Percentiles rank a stretch among this genome's conserved stretches.
phyloP scores from a whole-genome alignment of 139 green algal genomes.

The Chlorella sorokiniana region DNA sequence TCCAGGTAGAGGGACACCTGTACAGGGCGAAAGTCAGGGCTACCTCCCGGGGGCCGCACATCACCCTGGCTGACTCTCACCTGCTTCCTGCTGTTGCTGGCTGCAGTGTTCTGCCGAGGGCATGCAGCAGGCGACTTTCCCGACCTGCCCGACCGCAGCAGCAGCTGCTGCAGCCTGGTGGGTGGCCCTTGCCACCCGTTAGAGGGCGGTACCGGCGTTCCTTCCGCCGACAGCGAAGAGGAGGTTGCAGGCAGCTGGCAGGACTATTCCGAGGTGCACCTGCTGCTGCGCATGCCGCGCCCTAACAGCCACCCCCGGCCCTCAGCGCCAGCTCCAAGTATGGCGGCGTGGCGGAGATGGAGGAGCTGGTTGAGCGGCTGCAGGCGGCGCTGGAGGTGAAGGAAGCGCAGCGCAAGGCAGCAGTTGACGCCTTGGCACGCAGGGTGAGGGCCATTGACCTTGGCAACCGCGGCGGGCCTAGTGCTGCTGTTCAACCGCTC shows the following conservation, averaged over 20 bases:
- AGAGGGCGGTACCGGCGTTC: background rate
- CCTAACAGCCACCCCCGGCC: background rate
- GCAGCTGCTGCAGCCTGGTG: background rate
- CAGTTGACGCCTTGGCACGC: background rate
- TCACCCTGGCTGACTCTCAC: background rate
- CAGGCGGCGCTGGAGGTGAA: constrained; percentile 15
- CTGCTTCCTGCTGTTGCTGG: background rate
- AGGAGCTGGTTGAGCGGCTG: constrained; percentile 25
- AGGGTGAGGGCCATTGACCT: too few relatives aligned
- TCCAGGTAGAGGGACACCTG: too few relatives aligned
- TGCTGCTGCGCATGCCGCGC: constrained; percentile 37
- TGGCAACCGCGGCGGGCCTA: too few relatives aligned
- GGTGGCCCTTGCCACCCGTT: background rate
- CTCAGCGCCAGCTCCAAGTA: background rate
- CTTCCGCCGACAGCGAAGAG: background rate
- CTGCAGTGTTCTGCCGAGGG: background rate
- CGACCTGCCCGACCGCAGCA: background rate
- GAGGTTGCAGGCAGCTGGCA: background rate
- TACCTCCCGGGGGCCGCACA: too few relatives aligned
- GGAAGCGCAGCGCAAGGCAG: constrained; percentile 29
- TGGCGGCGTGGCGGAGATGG: constrained; percentile 15
- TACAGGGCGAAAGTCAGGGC: too few relatives aligned
- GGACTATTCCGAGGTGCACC: constrained; percentile 32
- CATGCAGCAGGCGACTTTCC: background rate
- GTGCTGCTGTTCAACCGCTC: too few relatives aligned